These are phyloP conservation scores for Polytrichum formosum DNA, from an alignment of 225 moss, liverwort and hornwort genomes.

Conservation along the genomic window DNA sequence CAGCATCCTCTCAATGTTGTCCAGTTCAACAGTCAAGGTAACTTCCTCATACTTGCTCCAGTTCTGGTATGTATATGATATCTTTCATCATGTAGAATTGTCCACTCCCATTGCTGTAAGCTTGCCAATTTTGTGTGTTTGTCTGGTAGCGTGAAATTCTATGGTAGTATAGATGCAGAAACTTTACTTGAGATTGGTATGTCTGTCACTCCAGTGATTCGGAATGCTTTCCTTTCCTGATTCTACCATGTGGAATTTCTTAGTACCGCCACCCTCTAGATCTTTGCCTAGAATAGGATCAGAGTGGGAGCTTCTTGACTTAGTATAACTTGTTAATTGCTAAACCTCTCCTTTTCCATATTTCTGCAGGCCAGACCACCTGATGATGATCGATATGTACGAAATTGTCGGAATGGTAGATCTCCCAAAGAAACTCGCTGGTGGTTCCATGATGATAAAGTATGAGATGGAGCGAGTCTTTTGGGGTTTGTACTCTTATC, in stretches of 20 bases:
- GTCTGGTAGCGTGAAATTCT: no score
- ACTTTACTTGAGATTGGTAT: no score
- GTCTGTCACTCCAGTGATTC: no score
- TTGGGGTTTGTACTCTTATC: neutral
- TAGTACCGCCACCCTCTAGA: no score
- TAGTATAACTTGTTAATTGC: no score
- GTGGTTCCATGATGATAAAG: slow-evolving; percentile 99
- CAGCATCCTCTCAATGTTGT: slow-evolving; percentile 99
- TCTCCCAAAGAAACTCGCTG: slow-evolving; percentile 99
- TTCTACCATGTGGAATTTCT: no score
- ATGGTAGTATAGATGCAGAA: no score
- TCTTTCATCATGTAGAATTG: neutral
- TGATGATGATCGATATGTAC: slow-evolving; percentile 96
- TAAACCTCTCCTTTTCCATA: neutral
- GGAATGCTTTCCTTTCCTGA: no score
- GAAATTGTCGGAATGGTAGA: slow-evolving; percentile 96
- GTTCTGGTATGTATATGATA: no score
- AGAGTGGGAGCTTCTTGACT: no score
- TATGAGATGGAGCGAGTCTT: slow-evolving; percentile 29
- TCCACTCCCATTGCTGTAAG: no score
- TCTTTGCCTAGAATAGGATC: no score
- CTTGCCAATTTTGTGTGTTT: neutral
- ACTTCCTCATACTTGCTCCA: neutral
- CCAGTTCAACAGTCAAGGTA: slow-evolving; percentile 99
- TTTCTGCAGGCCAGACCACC: slow-evolving; percentile 84